Evolutionary conservation across 352 stramenopile species (phyloP).

Genomic region (Pythium myriotylum): DNA sequence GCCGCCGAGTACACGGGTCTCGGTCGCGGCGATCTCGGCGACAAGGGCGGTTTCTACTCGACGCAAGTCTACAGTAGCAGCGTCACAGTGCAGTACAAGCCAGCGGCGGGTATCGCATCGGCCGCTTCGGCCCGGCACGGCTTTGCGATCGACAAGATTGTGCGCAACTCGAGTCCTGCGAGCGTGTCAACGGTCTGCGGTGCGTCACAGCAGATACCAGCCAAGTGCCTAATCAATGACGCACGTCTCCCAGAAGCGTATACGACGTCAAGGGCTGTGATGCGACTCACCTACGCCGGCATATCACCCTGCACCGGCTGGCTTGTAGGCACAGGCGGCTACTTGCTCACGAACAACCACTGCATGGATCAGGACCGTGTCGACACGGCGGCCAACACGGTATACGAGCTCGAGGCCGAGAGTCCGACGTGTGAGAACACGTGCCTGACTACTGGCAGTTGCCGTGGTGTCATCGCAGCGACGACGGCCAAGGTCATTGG

Average conservation of each 20-base stretch:
- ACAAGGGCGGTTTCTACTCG: slow-evolving; percentile 41
- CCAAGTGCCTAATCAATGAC: slow-evolving; percentile 39
- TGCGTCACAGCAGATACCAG: slow-evolving; percentile 31
- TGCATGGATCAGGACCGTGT: slow-evolving; percentile 36
- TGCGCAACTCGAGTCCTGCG: slow-evolving; percentile 26
- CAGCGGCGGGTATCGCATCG: slow-evolving; percentile 3
- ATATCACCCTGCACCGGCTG: slow-evolving; percentile 40
- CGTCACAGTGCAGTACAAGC: slow-evolving; percentile 36
- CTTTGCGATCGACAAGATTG: slow-evolving; percentile 39
- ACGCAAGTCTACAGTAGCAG: slow-evolving; percentile 26
- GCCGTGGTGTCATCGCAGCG: slow-evolving; percentile 28
- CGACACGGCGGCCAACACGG: slow-evolving; percentile 10
- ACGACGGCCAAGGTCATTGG: slow-evolving; percentile 31
- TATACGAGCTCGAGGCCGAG: slow-evolving; percentile 44
- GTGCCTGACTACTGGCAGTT: slow-evolving; percentile 28
- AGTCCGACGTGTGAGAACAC: slow-evolving; percentile 30
- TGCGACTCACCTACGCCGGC: slow-evolving; percentile 32
- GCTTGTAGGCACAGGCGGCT: slow-evolving; percentile 42
- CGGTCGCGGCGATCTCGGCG: slow-evolving; percentile 30
- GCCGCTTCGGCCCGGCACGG: slow-evolving; percentile 12
- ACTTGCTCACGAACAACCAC: slow-evolving; percentile 52
- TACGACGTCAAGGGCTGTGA: slow-evolving; percentile 33
- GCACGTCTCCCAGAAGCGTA: slow-evolving; percentile 25
- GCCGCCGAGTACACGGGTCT: slow-evolving; percentile 33
- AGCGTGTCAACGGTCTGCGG: slow-evolving; percentile 32